Base-by-base conservation (phyloP, 495 filamentous ascomycete genomes). In the Letharia lupina region DNA sequence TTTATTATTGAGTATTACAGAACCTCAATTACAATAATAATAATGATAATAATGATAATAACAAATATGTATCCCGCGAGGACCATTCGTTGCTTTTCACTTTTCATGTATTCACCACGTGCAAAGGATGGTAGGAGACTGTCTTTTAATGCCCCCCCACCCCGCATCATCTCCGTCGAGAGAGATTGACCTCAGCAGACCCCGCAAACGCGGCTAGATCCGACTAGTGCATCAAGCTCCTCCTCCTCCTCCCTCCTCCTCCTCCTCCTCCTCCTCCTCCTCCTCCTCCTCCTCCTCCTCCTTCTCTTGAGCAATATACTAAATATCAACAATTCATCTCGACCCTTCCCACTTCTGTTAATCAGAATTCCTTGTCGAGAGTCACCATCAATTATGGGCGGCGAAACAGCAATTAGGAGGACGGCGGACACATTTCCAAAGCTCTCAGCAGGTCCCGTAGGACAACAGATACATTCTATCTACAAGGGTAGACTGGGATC, bases 401-500 rank as follows among this genome's bases (percentile, higher is more conserved):
- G 79, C 61, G 78, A 80, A 47, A 67, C 67, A 15, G 42, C 75
- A 61, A 61, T 54, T n/a, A 75, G 45, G 35, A 31, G 35, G 5
- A 50, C 37, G 7, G 23, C 42, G 31, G 39, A 57, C 28, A 52
- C 57, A 16, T 83, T 89, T 69, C 85, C 87, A 62, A 80, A 82
- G 71, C 76, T 83, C 61, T 80, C 85, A 62, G 76, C 79, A 63
- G 78, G 79, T 64, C 87, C 87, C 37, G 85, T 87, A 70, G 93
- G 93, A 67, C 89, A 95, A 77, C 87, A 91, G 72, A 96, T 97
- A 71, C 83, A 86, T 70, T 82, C 82, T 72, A 92, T 97, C 75
- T 96, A 96, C 81, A 89, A 86, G 68, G 88, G 91, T 70, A 87
- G 94, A 48, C 84, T 98, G 70, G 80, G 78, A 31, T 86, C 90